Evolutionary conservation across 441 rosid species (phyloP).

Genomic region (Hypseocharis bilobata): DNA sequence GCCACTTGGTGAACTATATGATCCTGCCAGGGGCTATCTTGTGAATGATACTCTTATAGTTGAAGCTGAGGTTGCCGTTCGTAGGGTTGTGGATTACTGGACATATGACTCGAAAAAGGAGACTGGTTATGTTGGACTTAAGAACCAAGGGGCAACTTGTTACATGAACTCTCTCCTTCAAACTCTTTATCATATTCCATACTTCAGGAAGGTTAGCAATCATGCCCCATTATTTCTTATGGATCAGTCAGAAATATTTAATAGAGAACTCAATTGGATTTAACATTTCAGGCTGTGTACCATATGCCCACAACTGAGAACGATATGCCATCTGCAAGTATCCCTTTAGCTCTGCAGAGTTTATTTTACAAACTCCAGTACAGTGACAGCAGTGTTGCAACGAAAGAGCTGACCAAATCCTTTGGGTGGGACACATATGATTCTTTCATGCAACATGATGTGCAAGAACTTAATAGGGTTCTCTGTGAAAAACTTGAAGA

Average conservation of each 20-base stretch:
- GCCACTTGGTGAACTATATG: conserved; percentile 65
- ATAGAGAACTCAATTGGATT: conserved; percentile 5
- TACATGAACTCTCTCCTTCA: conserved; percentile 76
- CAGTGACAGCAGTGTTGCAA: conserved; percentile 62
- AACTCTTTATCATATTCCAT: conserved; percentile 68
- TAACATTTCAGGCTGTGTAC: conserved; percentile 52
- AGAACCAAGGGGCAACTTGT: conserved; percentile 78
- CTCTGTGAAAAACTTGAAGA: conserved; percentile 69
- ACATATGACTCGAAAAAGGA: conserved; percentile 62
- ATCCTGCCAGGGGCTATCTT: conserved; percentile 56
- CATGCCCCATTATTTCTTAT: conserved; percentile 9
- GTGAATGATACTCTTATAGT: conserved; percentile 50
- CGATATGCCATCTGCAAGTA: conserved; percentile 60
- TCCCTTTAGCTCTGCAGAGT: conserved; percentile 70
- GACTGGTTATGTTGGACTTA: conserved; percentile 71
- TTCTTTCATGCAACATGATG: conserved; percentile 77
- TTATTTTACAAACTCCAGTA: conserved; percentile 69
- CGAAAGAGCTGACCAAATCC: conserved; percentile 66
- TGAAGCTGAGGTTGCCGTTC: conserved; percentile 69
- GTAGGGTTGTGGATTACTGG: conserved; percentile 59
- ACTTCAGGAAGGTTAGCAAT: conserved; percentile 52
- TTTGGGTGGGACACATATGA: conserved; percentile 77
- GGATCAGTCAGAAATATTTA: conserved; percentile 13
- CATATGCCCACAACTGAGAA: conserved; percentile 80
- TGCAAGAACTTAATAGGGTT: conserved; percentile 74